These are phyloP conservation scores for Pseudogymnoascus sp. DNA, from an alignment of 2,329 filamentous ascomycete genomes.

Conservation along the genomic window DNA sequence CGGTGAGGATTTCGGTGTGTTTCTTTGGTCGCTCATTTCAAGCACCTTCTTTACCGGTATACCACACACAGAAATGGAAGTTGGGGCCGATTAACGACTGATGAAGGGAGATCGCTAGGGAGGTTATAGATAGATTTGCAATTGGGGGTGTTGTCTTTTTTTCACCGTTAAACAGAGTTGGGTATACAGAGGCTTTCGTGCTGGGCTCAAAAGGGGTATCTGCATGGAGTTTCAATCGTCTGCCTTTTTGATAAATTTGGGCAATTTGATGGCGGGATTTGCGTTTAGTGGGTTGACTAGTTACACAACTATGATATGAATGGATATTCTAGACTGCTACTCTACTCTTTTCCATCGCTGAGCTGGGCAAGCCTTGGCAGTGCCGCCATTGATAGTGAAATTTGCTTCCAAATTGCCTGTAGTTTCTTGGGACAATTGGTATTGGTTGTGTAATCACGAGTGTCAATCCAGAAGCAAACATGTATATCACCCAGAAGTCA, in stretches of 20 bases:
- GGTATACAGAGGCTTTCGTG: slow-evolving; percentile 8
- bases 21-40: slow-evolving; percentile 2
- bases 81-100: slow-evolving; percentile 2
- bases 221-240: slow-evolving; percentile 2
- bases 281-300: not conserved
- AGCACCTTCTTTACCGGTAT: slow-evolving; percentile 1
- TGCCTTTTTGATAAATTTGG: slow-evolving; percentile 3
- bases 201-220: slow-evolving; percentile 2
- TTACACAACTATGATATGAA: slow-evolving; percentile 6
- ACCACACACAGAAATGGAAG: not conserved
- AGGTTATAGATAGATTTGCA: slow-evolving; percentile 6
- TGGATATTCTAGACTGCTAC: slow-evolving; percentile 6
- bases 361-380: not conserved
- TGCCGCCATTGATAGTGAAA: not conserved
- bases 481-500: not conserved
- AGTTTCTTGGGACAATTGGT: not conserved
- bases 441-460: not conserved
- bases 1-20: not conserved
- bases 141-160: not conserved
- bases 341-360: not conserved
- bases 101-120: slow-evolving; percentile 1
- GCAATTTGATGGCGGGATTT: slow-evolving; percentile 1
- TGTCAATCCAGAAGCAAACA: not conserved
- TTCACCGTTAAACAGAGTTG: slow-evolving; percentile 5
- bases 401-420: not conserved